Base-by-base conservation (phyloP, 1,284 basidiomycete species). In the Sutorius eximius region DNA sequence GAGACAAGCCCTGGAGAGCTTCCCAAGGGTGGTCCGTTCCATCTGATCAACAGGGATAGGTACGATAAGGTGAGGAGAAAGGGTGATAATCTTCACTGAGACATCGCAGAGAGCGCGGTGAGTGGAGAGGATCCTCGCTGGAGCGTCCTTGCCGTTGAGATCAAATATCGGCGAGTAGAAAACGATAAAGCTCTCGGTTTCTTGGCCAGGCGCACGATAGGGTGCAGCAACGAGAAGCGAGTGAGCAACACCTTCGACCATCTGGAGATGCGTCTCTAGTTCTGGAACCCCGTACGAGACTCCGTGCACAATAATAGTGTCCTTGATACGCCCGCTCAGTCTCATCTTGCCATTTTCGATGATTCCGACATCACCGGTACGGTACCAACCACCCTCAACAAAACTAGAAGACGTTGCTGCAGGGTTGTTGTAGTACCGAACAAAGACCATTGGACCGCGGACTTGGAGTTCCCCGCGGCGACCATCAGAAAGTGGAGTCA, bases 221-320 rank as follows among this genome's bases (percentile, higher is more conserved):
- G 65, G 74, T 61, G 63, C 71, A 68, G 52, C 78, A 42, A 65
- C 69, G 34, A 78, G 69, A 61, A 68, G 72, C 0, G 75, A 73
- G 41, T 71, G 70, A 20, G 64, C 63, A 46, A 75, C 63, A 10
- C 76, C 77, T 8, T 71, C 67, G 9, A 77, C 65, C 6, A 60
- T 69, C 61, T 77, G 74, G 36, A 77, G 64, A 49, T 76, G 71
- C 20, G 73, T 69, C 58, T 75, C 77, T 22, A 75, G 61, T 49
- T 78, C 77, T 0, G 70, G 67, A 24, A 73, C 74, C 34, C 73
- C 69, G 52, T 77, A 72, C 18, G 77, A 78, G 57, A 78, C 72
- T 40, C 76, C 77, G 43, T 78, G 76, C n/a, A 77, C 74, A 41
- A 76, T 78, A 57, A 78, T 69, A 33, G 67, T 73, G 48, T 77